Percentiles rank a stretch among this genome's conserved stretches.
phyloP scores from a whole-genome alignment of 345 rosid genomes.

The Carallia pectinifolia region DNA sequence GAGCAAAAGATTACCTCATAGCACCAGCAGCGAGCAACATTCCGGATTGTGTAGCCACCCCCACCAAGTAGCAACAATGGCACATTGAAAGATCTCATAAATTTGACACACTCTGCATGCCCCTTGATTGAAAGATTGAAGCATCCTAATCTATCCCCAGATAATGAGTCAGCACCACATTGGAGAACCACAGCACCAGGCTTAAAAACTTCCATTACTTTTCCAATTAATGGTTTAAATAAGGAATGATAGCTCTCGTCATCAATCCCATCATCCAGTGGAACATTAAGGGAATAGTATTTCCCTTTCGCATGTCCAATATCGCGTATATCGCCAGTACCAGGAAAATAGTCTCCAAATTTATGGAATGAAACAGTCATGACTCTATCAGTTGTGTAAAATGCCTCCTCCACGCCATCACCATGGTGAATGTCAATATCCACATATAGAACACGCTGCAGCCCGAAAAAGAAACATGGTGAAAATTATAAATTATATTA shows the following conservation, averaged over 20 bases:
- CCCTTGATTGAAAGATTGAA: conserved; percentile 72
- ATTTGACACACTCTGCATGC: conserved; percentile 73
- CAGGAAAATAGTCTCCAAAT: conserved; percentile 68
- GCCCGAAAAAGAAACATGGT: conserved; percentile 4
- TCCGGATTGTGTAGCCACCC: conserved; percentile 72
- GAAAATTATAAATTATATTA: neutral
- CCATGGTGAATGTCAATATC: conserved; percentile 74
- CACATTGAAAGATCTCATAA: conserved; percentile 74
- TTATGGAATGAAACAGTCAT: conserved; percentile 75
- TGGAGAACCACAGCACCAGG: conserved; percentile 72
- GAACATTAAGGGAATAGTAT: conserved; percentile 66
- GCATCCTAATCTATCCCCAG: conserved; percentile 74
- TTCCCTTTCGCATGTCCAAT: conserved; percentile 54
- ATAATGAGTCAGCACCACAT: conserved; percentile 66
- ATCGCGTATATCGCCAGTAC: conserved; percentile 60
- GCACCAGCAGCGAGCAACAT: conserved; percentile 82
- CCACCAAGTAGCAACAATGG: conserved; percentile 67
- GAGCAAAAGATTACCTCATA: conserved; percentile 46
- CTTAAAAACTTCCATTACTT: conserved; percentile 62
- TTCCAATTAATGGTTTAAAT: conserved; percentile 61
- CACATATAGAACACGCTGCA: conserved; percentile 66
- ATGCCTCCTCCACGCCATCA: conserved; percentile 75
- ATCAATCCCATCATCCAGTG: conserved; percentile 69
- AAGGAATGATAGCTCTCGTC: conserved; percentile 70
- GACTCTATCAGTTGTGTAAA: conserved; percentile 68